Evolutionary conservation across 139 green algal genomes (phyloP).

Genomic region (Tetradesmus lagerheimii): DNA sequence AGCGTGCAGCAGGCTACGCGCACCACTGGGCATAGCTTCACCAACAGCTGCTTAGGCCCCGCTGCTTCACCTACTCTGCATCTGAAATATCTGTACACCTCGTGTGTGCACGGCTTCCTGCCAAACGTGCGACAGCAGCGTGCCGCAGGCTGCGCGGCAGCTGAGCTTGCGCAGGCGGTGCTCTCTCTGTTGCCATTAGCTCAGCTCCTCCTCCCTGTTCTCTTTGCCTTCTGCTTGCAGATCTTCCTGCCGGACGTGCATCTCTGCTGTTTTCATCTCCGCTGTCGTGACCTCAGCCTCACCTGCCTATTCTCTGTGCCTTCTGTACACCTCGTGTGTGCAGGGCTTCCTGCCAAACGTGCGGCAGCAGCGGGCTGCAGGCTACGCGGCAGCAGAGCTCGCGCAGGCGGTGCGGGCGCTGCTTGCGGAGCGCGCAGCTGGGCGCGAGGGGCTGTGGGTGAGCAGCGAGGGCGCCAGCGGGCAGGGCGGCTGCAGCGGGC

Average conservation of each 20-base stretch:
- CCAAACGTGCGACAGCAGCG: constrained; percentile 86
- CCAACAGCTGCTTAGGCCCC: no score
- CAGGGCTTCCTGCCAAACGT: constrained; percentile 86
- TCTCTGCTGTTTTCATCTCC: no score
- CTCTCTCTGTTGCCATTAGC: no score
- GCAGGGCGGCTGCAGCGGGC: constrained; percentile 51
- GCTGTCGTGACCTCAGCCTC: no score
- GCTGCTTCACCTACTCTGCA: no score
- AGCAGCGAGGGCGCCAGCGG: constrained; percentile 63
- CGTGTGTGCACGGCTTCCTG: constrained; percentile 80
- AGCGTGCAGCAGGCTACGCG: constrained; percentile 85
- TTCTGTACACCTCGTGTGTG: no score
- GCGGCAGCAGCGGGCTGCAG: constrained; percentile 85
- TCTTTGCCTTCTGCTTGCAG: no score
- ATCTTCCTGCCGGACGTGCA: no score
- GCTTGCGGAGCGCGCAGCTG: constrained; percentile 55
- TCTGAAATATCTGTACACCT: no score
- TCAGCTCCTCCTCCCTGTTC: no score
- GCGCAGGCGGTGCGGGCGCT: constrained; percentile 75
- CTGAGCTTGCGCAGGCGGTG: constrained; percentile 86
- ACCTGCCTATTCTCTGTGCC: no score
- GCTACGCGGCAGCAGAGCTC: constrained; percentile 84
- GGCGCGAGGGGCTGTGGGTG: constrained; percentile 41
- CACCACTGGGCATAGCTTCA: no score
- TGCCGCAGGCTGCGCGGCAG: constrained; percentile 79